Percentiles rank a stretch among this genome's conserved stretches.
Conservation (phyloP, 108 stramenopile genomes). For the Nitzschia palea region DNA sequence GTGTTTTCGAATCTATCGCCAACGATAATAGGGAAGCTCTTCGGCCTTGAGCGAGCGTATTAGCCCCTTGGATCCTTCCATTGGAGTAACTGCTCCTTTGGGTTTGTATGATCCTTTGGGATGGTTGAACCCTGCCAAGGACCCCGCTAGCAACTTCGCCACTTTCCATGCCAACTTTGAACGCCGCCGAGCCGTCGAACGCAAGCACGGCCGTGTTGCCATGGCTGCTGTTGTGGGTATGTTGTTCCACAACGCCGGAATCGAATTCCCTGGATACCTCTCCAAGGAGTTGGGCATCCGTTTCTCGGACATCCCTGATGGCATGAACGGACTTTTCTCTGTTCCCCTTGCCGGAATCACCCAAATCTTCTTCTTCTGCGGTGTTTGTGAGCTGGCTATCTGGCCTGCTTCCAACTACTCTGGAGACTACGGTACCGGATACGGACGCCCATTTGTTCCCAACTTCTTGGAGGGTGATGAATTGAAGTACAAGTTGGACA, state of each 20-base stretch:
- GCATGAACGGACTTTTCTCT: slow-evolving; percentile 40
- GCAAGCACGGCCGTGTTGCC: too few relatives aligned
- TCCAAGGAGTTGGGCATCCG: slow-evolving; percentile 38
- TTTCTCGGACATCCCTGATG: slow-evolving; percentile 42
- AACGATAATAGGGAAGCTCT: not conserved
- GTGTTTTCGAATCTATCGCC: too few relatives aligned
- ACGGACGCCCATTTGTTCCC: slow-evolving; percentile 36
- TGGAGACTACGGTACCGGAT: slow-evolving; percentile 42
- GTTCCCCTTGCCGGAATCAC: slow-evolving; percentile 38
- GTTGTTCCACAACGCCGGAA: slow-evolving; percentile 40
- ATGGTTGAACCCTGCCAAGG: slow-evolving; percentile 32
- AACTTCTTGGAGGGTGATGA: slow-evolving; percentile 38
- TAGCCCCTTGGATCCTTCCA: slow-evolving; percentile 13
- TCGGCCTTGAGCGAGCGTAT: slow-evolving; percentile 12
- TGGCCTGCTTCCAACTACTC: slow-evolving; percentile 30
- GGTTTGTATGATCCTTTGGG: slow-evolving; percentile 48
- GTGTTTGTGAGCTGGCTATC: slow-evolving; percentile 32
- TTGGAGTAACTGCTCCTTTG: slow-evolving; percentile 44
- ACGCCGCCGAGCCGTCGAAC: too few relatives aligned
- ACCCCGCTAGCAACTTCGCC: slow-evolving; percentile 24
- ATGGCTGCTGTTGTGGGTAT: slow-evolving; percentile 42
- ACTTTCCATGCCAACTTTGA: slow-evolving; percentile 41
- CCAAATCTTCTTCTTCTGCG: slow-evolving; percentile 36
- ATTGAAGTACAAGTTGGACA: slow-evolving; percentile 54
- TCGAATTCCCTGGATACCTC: slow-evolving; percentile 43